phyloP scores from a whole-genome alignment of 2,329 filamentous ascomycete species.

The Ceratocystis ficicola region DNA sequence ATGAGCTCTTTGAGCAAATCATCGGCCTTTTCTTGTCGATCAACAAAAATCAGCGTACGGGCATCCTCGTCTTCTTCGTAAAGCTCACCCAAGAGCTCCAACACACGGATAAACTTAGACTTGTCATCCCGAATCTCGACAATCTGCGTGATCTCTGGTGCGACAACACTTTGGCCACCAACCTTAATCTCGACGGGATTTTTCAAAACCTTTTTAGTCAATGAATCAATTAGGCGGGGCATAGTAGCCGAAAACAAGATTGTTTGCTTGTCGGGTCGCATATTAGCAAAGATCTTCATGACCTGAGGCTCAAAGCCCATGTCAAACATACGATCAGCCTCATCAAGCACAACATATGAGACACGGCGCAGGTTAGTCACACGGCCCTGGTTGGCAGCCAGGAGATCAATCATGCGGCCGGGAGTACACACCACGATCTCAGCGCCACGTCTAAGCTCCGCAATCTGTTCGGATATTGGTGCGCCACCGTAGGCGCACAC shows the following conservation, averaged over 20 bases:
- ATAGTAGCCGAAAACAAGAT: slow-evolving; percentile 96
- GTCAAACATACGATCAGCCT: slow-evolving; percentile 98
- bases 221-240: slow-evolving; percentile 78
- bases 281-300: slow-evolving; percentile 87
- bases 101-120: slow-evolving; percentile 69
- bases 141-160: slow-evolving; percentile 83
- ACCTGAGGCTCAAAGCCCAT: slow-evolving; percentile 99
- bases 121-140: slow-evolving; percentile 77
- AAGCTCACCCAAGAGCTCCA: slow-evolving; percentile 77
- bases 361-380: slow-evolving; percentile 84
- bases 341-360: slow-evolving; percentile 89
- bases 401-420: slow-evolving; percentile 86
- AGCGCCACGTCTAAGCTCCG: slow-evolving; percentile 84
- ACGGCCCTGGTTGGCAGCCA: slow-evolving; percentile 85
- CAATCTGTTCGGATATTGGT: slow-evolving; percentile 95
- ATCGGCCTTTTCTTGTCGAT: slow-evolving; percentile 82
- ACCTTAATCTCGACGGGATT: slow-evolving; percentile 86
- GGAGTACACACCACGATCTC: slow-evolving; percentile 94
- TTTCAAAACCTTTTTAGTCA: slow-evolving; percentile 77
- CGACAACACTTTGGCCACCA: slow-evolving; percentile 75
- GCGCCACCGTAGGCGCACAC: slow-evolving; percentile 92
- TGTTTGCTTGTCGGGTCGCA: slow-evolving; percentile 83
- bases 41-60: slow-evolving; percentile 80
- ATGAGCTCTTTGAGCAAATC: slow-evolving; percentile 64
- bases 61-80: slow-evolving; percentile 83